These are phyloP conservation scores for Ceriops decandra DNA, from an alignment of 345 rosid species.

Conservation along the genomic window DNA sequence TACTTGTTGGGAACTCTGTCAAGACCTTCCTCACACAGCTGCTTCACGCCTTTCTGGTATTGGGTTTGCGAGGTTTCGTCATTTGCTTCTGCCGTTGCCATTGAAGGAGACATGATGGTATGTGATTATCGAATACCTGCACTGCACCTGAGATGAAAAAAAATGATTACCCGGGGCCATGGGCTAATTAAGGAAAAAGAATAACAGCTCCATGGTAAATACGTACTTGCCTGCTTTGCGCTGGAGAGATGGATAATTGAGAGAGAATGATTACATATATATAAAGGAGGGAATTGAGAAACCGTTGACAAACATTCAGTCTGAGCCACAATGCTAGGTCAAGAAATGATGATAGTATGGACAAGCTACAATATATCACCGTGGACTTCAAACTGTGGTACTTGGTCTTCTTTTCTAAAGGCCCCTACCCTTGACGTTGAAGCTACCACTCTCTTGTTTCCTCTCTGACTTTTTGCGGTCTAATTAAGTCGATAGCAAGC, in stretches of 20 bases:
- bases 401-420: slow-evolving; percentile 6
- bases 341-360: slow-evolving; percentile 9
- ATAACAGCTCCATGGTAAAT: too few relatives aligned
- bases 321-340: slow-evolving; percentile 3
- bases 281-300: slow-evolving; percentile 3
- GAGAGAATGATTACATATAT: background rate
- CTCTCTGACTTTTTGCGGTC: too few relatives aligned
- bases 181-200: too few relatives aligned
- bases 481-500: too few relatives aligned
- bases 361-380: background rate
- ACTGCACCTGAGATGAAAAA: too few relatives aligned
- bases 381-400: background rate
- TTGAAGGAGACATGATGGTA: slow-evolving; percentile 49
- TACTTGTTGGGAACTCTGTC: slow-evolving; percentile 61
- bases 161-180: too few relatives aligned
- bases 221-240: slow-evolving; percentile 7
- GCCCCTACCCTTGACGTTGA: slow-evolving; percentile 13
- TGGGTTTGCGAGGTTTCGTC: slow-evolving; percentile 19
- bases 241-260: background rate
- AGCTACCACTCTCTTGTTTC: slow-evolving; percentile 7
- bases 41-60: slow-evolving; percentile 75
- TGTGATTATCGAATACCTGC: background rate
- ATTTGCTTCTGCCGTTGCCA: slow-evolving; percentile 33
- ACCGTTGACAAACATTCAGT: slow-evolving; percentile 27
- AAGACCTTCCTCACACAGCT: slow-evolving; percentile 52